phyloP scores from a whole-genome alignment of 805 yeast species.

The Saturnispora serradocipensis region DNA sequence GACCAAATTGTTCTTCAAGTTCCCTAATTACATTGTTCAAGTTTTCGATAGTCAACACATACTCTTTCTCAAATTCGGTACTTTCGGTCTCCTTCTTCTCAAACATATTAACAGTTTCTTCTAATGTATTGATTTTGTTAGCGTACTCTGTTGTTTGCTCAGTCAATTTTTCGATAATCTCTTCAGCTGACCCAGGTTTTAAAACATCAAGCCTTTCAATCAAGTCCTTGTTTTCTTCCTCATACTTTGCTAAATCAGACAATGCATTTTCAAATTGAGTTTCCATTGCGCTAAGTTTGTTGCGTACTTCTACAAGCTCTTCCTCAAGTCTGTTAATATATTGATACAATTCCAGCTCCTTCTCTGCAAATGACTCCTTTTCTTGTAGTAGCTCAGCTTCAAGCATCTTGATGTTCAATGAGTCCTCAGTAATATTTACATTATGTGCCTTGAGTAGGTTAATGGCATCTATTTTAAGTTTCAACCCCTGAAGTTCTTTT shows the following conservation, averaged over 20 bases:
- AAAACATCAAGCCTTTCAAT: slow-evolving; percentile 12
- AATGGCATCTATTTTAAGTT: slow-evolving; percentile 26
- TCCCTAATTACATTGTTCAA: slow-evolving; percentile 30
- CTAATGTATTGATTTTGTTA: slow-evolving; percentile 1
- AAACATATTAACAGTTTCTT: slow-evolving; percentile 19
- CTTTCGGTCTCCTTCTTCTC: slow-evolving; percentile 29
- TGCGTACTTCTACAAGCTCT: slow-evolving; percentile 6
- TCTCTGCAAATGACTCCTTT: slow-evolving; percentile 22
- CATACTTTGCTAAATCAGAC: background rate
- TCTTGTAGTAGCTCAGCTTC: background rate
- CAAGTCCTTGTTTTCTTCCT: background rate
- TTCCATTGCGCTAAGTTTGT: background rate
- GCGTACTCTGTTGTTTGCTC: slow-evolving; percentile 28
- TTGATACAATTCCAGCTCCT: slow-evolving; percentile 1
- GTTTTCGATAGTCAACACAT: slow-evolving; percentile 34
- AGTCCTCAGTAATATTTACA: slow-evolving; percentile 19
- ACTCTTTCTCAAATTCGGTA: slow-evolving; percentile 36
- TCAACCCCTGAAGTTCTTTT: slow-evolving; percentile 20
- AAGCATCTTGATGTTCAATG: slow-evolving; percentile 21
- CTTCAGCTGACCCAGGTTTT: slow-evolving; percentile 6
- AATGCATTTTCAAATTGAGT: background rate
- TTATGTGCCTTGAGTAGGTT: slow-evolving; percentile 21
- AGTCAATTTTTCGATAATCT: slow-evolving; percentile 11
- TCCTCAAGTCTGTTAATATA: slow-evolving; percentile 19
- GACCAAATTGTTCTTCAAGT: slow-evolving; percentile 12